phyloP scores from a whole-genome alignment of 371 early-diverging fungal genomes.

The Mortierella sp. region DNA sequence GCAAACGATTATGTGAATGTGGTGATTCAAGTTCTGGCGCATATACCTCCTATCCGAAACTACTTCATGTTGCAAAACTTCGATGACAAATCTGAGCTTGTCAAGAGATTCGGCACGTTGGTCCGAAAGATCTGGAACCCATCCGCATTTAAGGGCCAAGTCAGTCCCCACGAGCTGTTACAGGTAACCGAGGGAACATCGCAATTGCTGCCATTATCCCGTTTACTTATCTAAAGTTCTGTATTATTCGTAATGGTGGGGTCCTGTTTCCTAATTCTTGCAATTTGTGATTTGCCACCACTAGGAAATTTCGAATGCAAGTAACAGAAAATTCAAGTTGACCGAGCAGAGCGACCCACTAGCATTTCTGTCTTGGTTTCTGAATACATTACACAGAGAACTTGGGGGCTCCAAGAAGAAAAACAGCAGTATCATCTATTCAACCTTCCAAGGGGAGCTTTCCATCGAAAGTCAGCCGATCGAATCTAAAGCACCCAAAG shows the following conservation, averaged over 20 bases:
- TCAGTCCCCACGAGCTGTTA: slow-evolving; percentile 96
- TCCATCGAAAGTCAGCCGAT: slow-evolving; percentile 76
- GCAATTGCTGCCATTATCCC: not conserved
- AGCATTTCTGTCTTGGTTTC: slow-evolving; percentile 94
- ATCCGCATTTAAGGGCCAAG: slow-evolving; percentile 94
- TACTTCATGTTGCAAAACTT: slow-evolving; percentile 81
- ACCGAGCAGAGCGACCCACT: slow-evolving; percentile 90
- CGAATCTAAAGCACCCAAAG: slow-evolving; percentile 57
- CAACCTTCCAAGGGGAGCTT: slow-evolving; percentile 90
- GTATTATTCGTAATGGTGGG: not conserved
- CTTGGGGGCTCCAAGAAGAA: slow-evolving; percentile 84
- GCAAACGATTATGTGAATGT: slow-evolving; percentile 97
- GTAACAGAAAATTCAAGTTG: slow-evolving; percentile 84
- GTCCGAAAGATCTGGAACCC: slow-evolving; percentile 96
- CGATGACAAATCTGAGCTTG: slow-evolving; percentile 69
- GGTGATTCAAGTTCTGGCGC: slow-evolving; percentile 91
- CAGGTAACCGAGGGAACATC: slow-evolving; percentile 64
- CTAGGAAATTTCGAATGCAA: slow-evolving; percentile 88
- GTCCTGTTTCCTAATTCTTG: not conserved
- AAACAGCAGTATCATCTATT: slow-evolving; percentile 81
- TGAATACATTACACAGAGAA: slow-evolving; percentile 91
- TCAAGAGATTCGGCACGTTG: slow-evolving; percentile 83
- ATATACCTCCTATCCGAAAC: slow-evolving; percentile 90
- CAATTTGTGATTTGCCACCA: not conserved
- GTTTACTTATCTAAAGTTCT: not conserved